Percentiles rank a stretch among this genome's conserved stretches.
These are phyloP conservation scores for Beauveria asiatica DNA, from an alignment of 2,329 filamentous ascomycete species.

Conservation along the genomic window DNA sequence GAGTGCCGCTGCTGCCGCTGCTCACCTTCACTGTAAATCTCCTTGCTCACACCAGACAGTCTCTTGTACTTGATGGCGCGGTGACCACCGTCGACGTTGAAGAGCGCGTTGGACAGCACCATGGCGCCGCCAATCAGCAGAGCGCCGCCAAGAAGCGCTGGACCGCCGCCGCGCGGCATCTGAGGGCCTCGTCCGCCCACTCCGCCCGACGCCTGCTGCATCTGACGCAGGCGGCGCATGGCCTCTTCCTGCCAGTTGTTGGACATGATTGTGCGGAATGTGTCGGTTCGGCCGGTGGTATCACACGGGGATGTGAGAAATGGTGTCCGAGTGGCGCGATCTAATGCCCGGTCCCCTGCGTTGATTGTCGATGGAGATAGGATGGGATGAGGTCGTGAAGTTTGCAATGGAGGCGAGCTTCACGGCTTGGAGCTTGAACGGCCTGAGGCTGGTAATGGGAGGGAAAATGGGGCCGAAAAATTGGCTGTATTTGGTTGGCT, in stretches of 20 bases:
- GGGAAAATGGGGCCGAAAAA: constrained; percentile 4
- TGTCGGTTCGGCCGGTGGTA: neutral
- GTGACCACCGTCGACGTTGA: constrained; percentile 94
- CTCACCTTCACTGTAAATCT: constrained; percentile 90
- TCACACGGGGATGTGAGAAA: neutral
- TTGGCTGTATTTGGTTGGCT: constrained; percentile 3
- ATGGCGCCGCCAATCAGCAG: constrained; percentile 41
- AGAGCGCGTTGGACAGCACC: constrained; percentile 52
- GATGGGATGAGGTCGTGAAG: neutral
- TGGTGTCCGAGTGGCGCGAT: neutral
- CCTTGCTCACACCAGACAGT: constrained; percentile 84
- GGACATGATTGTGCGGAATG: constrained; percentile 20
- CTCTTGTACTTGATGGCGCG: constrained; percentile 97
- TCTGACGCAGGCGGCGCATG: constrained; percentile 41
- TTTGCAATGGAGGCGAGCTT: constrained; percentile 6
- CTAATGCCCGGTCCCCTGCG: neutral
- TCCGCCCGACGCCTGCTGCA: constrained; percentile 35
- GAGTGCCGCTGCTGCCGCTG: neutral
- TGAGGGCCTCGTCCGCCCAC: constrained; percentile 35
- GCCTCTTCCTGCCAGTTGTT: constrained; percentile 42
- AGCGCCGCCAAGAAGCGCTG: constrained; percentile 31
- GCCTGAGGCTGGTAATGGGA: constrained; percentile 5
- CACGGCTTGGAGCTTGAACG: constrained; percentile 6
- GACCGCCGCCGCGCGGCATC: constrained; percentile 31
- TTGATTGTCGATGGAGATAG: constrained; percentile 8